Conservation (phyloP, 169 alveolate genomes). For the Eimeria acervulina region DNA sequence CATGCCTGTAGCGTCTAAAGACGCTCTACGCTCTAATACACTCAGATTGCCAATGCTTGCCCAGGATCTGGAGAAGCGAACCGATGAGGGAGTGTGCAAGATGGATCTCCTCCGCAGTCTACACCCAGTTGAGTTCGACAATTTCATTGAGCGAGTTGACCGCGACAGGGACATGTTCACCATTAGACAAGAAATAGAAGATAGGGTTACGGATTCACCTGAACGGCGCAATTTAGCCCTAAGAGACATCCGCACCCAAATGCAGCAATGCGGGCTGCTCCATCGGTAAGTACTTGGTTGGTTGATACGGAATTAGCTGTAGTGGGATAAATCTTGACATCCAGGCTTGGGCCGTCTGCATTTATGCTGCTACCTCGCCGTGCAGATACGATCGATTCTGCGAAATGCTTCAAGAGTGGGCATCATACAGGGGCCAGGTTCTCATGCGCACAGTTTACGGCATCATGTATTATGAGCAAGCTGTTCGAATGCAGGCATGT, state of each 20-base stretch:
- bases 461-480: constrained; percentile 80
- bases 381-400: constrained; percentile 76
- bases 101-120: constrained; percentile 81
- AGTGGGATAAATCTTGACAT: not conserved
- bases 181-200: constrained; percentile 75
- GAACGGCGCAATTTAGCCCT: constrained; percentile 65
- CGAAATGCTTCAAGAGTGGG: constrained; percentile 83
- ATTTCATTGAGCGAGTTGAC: constrained; percentile 81
- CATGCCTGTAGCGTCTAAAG: too few relatives aligned
- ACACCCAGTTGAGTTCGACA: constrained; percentile 74
- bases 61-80: constrained; percentile 77
- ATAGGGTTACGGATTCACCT: constrained; percentile 80
- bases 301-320: not conserved
- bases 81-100: constrained; percentile 83
- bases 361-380: not conserved
- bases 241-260: constrained; percentile 66
- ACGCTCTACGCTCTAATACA: too few relatives aligned
- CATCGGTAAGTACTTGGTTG: constrained; percentile 64
- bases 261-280: constrained; percentile 74
- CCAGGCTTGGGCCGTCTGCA: not conserved
- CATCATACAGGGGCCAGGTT: constrained; percentile 82
- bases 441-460: constrained; percentile 83
- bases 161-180: constrained; percentile 82
- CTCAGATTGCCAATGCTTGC: not conserved
- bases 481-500: constrained; percentile 81